Conservation (phyloP, 768 basidiomycete genomes). For the Tylopilus vinaceipallidus region DNA sequence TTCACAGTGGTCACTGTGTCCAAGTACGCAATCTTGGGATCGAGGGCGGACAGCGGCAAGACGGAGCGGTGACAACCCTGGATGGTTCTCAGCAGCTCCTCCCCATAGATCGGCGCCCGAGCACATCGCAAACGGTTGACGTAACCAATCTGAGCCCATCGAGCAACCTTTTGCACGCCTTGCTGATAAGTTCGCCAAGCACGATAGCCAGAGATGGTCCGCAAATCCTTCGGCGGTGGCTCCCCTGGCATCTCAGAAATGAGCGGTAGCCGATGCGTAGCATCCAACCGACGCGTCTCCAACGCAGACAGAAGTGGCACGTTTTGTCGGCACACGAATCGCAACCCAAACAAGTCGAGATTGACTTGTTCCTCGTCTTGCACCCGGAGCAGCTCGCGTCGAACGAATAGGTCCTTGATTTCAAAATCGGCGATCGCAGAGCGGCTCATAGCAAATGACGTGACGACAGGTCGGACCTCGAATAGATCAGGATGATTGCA, state of each 20-base stretch:
- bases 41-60: constrained; percentile 47
- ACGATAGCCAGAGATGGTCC: constrained; percentile 72
- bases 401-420: constrained; percentile 84
- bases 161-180: constrained; percentile 49
- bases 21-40: constrained; percentile 39
- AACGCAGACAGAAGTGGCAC: constrained; percentile 51
- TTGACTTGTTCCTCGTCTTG: constrained; percentile 52
- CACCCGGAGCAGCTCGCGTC: constrained; percentile 65
- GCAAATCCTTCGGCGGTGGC: constrained; percentile 69
- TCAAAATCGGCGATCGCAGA: constrained; percentile 78
- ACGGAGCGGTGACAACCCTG: constrained; percentile 44
- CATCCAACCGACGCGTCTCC: constrained; percentile 58
- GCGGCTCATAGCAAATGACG: constrained; percentile 70
- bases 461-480: constrained; percentile 82
- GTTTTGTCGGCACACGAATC: constrained; percentile 56
- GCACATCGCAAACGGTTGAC: constrained; percentile 73
- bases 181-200: constrained; percentile 48
- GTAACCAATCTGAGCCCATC: constrained; percentile 70
- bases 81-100: constrained; percentile 44
- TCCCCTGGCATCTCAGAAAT: constrained; percentile 54
- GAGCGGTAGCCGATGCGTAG: constrained; percentile 52
- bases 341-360: constrained; percentile 63
- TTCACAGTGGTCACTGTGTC: constrained; percentile 44
- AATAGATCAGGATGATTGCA: constrained; percentile 94
- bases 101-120: constrained; percentile 40